Evolutionary conservation across 805 yeast genomes (phyloP), one percentile per base, ranked within the genome.

Genomic region (Metschnikowia rubicola): DNA sequence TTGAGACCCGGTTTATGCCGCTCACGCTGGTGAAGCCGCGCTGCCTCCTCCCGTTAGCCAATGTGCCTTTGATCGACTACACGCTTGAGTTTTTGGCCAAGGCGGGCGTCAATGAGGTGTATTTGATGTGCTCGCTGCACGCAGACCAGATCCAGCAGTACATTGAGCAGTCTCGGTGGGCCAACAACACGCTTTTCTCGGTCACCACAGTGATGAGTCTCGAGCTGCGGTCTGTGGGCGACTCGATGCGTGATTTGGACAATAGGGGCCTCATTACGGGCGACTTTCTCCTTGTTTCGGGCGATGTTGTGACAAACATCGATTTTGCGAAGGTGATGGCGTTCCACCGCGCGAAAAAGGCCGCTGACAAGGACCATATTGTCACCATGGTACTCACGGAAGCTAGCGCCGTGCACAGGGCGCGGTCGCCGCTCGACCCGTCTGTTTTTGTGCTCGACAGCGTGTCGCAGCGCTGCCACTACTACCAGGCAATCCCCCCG

Each of bases 211-310:
- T 92, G 44, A 78, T 87, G 75, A 81, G 95, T 21, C 80, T 89
- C 40, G 97, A 92, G 64, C 83, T 94, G 10, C 73, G 91, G 65
- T 87, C 96, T 28, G 96, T 92, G 10, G 99, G 99, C 55, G 99
- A 94, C 68, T 95, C 96, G 17, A 88, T 94, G 96, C 79, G 99
- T 64, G 98, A 92, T 62, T 71, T 94, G 48, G 99, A 94, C 65
- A 84, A 88, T 51, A 76, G 96, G 57, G 97, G 97, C 6, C 71
- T 92, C 47, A 88, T 94, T 43, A 81, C 87, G 1, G 91, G 95
- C 11, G 99, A 94, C 66, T 94, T 94, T 60, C 70, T 94, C 46
- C 74, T 94, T 33, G 87, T 94, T 30, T 82, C 95, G 8, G 99
- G 99, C 51, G 99, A 94, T 64, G 95, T 92, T 15, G 88, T 94